These are phyloP conservation scores for Zizania latifolia DNA, from an alignment of 176 grass and related monocot species.

Conservation along the genomic window DNA sequence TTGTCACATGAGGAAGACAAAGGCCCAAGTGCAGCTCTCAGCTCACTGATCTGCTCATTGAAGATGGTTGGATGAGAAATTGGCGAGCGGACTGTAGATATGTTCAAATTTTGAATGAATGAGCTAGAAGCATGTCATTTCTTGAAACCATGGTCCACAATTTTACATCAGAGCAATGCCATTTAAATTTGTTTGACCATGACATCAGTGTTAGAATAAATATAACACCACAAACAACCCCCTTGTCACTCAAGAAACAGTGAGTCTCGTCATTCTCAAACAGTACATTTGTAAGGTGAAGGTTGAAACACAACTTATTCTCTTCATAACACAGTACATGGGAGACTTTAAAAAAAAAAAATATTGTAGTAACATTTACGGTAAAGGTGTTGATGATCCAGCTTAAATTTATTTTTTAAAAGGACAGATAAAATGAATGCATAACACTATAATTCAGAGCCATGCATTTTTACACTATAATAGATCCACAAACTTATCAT, in stretches of 20 bases:
- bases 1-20: constrained; percentile 35
- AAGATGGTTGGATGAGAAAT: constrained; percentile 15
- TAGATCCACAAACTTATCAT: background rate
- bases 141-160: background rate
- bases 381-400: background rate
- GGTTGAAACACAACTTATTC: background rate
- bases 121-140: background rate
- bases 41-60: constrained; percentile 53
- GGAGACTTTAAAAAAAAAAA: background rate
- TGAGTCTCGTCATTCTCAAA: background rate
- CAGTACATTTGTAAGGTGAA: background rate
- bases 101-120: background rate
- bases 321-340: background rate
- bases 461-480: background rate
- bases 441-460: background rate
- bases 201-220: background rate
- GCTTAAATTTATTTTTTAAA: background rate
- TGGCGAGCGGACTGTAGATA: background rate
- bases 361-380: background rate
- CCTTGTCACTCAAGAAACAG: background rate
- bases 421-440: background rate
- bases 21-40: constrained; percentile 55
- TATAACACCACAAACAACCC: background rate
- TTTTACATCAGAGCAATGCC: background rate
- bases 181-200: background rate